Evolutionary conservation across 2,329 filamentous ascomycete species (phyloP).

Genomic region (Paecilomyces niveus): DNA sequence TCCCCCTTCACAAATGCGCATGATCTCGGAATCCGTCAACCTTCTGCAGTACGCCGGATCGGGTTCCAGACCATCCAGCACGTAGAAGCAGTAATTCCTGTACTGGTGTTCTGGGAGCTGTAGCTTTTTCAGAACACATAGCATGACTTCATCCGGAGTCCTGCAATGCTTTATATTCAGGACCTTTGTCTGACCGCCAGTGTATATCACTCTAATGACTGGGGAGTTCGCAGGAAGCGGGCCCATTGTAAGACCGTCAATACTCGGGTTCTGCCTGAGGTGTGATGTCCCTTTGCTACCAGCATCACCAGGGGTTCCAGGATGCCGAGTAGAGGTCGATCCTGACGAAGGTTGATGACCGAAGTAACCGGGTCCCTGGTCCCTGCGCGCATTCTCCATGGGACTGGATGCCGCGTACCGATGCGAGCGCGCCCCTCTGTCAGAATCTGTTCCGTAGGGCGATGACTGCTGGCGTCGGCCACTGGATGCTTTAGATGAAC

Average conservation of each 20-base stretch:
- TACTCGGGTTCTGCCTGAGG: constrained; percentile 71
- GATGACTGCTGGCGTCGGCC: constrained; percentile 65
- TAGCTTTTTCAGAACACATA: constrained; percentile 81
- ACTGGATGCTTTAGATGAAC: constrained; percentile 48
- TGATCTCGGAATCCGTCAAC: constrained; percentile 78
- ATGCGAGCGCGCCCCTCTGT: constrained; percentile 45
- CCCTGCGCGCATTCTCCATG: constrained; percentile 46
- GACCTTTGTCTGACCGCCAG: constrained; percentile 83
- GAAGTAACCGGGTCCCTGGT: constrained; percentile 47
- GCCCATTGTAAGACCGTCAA: constrained; percentile 80
- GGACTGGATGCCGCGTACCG: constrained; percentile 57
- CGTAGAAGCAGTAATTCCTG: constrained; percentile 95
- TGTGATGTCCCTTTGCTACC: constrained; percentile 60
- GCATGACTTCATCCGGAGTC: constrained; percentile 86
- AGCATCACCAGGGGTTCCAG: constrained; percentile 57
- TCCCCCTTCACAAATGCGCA: constrained; percentile 83
- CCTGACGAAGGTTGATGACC: constrained; percentile 47
- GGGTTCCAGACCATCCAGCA: constrained; percentile 76
- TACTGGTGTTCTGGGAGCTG: constrained; percentile 83
- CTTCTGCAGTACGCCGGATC: constrained; percentile 74
- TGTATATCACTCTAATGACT: constrained; percentile 88
- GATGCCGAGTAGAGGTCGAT: constrained; percentile 48
- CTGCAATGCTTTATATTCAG: constrained; percentile 89
- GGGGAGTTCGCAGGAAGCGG: constrained; percentile 78
- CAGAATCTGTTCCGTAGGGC: constrained; percentile 56